phyloP scores from a whole-genome alignment of 805 yeast species.

The Ogataea paradorogensis region DNA sequence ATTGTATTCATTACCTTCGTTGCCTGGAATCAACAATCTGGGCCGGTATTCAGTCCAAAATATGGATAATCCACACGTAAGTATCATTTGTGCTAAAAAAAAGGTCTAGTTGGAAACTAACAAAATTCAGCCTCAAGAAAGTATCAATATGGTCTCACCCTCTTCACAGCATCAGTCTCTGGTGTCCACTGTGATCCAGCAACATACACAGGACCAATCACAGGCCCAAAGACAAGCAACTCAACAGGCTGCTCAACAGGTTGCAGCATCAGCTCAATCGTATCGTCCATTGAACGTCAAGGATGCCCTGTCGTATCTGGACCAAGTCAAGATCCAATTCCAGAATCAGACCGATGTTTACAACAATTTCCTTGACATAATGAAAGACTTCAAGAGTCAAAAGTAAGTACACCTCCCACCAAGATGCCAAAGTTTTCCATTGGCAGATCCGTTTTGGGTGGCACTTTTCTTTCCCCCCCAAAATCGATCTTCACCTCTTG shows the following conservation, averaged over 20 bases:
- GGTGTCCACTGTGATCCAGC: constrained; percentile 20
- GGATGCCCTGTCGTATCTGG: constrained; percentile 93
- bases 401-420: constrained; percentile 42
- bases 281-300: constrained; percentile 89
- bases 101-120: constrained; percentile 1
- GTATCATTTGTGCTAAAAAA: constrained; percentile 14
- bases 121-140: constrained; percentile 24
- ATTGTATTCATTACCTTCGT: constrained; percentile 49
- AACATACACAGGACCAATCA: constrained; percentile 24
- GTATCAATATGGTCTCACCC: constrained; percentile 27
- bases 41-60: constrained; percentile 50
- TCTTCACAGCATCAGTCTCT: constrained; percentile 15
- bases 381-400: constrained; percentile 98
- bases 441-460: constrained; percentile 6
- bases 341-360: constrained; percentile 91
- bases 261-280: constrained; percentile 28
- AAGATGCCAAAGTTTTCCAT: neutral
- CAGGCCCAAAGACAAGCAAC: constrained; percentile 19
- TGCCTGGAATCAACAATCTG: constrained; percentile 48
- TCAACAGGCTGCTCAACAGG: constrained; percentile 24
- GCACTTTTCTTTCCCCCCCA: constrained; percentile 7
- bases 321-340: constrained; percentile 92
- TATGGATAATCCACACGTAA: constrained; percentile 37
- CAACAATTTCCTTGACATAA: constrained; percentile 92
- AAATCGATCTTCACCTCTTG: constrained; percentile 2